Evolutionary conservation across 2,329 filamentous ascomycete genomes (phyloP), one percentile per base, ranked within the genome.

Genomic region (Penicillium sp.): DNA sequence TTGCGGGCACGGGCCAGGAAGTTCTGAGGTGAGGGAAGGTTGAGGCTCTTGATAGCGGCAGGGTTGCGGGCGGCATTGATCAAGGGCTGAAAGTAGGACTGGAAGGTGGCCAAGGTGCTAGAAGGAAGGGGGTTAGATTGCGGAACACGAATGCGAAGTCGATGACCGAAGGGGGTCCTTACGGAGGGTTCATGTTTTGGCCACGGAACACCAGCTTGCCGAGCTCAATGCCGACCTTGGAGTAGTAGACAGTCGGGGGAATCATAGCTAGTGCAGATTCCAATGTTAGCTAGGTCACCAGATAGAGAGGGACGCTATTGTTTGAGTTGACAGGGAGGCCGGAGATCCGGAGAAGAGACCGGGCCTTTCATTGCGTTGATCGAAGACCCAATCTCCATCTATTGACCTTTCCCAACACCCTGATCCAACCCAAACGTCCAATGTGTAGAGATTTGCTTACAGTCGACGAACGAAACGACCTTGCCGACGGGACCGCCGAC

Each of bases 121-220:
- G 30, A 39, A 33, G 34, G 48, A 42, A 44, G 12, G 12, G 13
- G 7, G 13, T 9, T n/a, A 22, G n/a, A n/a, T 37, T 26, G 30
- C 26, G 15, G 13, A 11, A 2, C n/a, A 11, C 1, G 31, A 22
- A n/a, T 25, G 9, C 26, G 18, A 16, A 15, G 27, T 39, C 9
- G 17, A 35, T 36, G 28, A 35, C 15, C 17, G 39, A 22, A 22
- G 33, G 30, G 32, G 18, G 29, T 35, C 74, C 89, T 80, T 84
- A 98, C 92, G 92, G 92, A 70, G 87, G 88, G 62, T 76, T 74
- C 88, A 98, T 95, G 73, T 84, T 85, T 70, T 90, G 88, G 66
- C 80, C 82, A 58, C 80, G 79, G 74, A 88, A 87, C 53, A 96
- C 79, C 54, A 95, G 76, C 77, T 85, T 94, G 64, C 77, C 77